Evolutionary conservation across 164 flowering plant species (phyloP).

Genomic region (Kalanchoe fedtschenkoi): DNA sequence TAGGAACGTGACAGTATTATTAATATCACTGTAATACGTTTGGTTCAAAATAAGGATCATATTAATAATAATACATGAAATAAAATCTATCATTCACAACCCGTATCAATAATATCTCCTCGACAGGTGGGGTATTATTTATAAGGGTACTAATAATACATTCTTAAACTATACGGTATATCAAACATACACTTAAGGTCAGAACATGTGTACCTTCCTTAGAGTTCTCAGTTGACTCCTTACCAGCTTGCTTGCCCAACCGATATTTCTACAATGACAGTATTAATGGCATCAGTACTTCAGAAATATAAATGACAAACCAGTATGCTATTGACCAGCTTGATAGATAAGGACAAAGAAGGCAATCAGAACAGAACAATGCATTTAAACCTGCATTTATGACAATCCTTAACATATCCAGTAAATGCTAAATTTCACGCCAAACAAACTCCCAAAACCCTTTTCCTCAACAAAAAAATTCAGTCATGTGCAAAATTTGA

Average conservation of each 20-base stretch:
- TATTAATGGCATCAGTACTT: not conserved
- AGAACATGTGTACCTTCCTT: constrained; percentile 66
- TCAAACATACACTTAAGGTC: not conserved
- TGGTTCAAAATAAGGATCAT: too few relatives aligned
- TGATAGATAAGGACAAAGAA: too few relatives aligned
- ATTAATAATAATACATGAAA: too few relatives aligned
- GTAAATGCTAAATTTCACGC: not conserved
- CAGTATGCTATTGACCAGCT: not conserved
- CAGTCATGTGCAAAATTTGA: too few relatives aligned
- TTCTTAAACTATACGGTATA: too few relatives aligned
- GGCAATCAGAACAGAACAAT: not conserved
- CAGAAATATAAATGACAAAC: not conserved
- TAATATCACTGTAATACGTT: too few relatives aligned
- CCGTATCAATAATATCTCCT: too few relatives aligned
- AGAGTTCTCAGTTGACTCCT: constrained; percentile 64
- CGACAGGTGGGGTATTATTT: too few relatives aligned
- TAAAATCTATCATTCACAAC: too few relatives aligned
- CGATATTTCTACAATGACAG: constrained; percentile 67
- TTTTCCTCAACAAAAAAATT: constrained; percentile 1
- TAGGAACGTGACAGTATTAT: too few relatives aligned
- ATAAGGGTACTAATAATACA: too few relatives aligned
- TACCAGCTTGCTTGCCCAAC: constrained; percentile 79
- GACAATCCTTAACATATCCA: not conserved
- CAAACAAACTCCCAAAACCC: not conserved
- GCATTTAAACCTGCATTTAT: not conserved